Evolutionary conservation across 495 filamentous ascomycete species (phyloP), one percentile per base, ranked within the genome.

Genomic region (Annulohypoxylon moriforme): DNA sequence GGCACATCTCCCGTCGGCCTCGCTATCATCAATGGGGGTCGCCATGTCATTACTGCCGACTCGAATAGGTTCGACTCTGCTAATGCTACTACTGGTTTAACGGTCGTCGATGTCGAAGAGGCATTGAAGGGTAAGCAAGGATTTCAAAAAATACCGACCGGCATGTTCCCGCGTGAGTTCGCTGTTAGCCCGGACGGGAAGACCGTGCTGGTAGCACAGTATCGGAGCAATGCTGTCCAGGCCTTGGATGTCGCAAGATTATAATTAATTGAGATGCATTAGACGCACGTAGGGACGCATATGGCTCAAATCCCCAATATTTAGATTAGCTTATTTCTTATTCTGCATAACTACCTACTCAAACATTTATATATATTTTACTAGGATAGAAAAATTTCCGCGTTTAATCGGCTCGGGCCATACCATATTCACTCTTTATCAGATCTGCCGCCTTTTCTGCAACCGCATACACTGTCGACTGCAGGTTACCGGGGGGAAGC

Each of bases 391-490:
- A 3, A 36, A 36, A 13, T 36, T 36, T 4, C 1, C 1, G 1
- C 34, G 1, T 36, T 8, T 36, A 36, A 36, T 36, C 11, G 10
- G 34, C 34, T 36, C 10, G 11, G 34, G 4, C 10, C 13, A 57
- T 10, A 5, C 53, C 53, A 24, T 67, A 22, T 16, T 44, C 53
- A 3, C 40, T 78, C 72, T 86, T 86, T 70, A 89, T 86, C 3
- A 87, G 55, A 78, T 87, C 85, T 3, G 85, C 83, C 16, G 84
- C 86, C 72, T 79, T 77, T 73, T 90, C 87, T 0, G 84, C 87
- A 34, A 88, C 77, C 0, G 84, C 85, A 78, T 88, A 89, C 5
- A 88, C 85, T 0, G 77, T 76, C 1, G 81, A 78, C 71, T 82
- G 79, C 20, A 88, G 81, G 75, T 88, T 85, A 0, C 80, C 85